phyloP scores from a whole-genome alignment of 2,329 filamentous ascomycete genomes.

The Furcasterigmium sp. region DNA sequence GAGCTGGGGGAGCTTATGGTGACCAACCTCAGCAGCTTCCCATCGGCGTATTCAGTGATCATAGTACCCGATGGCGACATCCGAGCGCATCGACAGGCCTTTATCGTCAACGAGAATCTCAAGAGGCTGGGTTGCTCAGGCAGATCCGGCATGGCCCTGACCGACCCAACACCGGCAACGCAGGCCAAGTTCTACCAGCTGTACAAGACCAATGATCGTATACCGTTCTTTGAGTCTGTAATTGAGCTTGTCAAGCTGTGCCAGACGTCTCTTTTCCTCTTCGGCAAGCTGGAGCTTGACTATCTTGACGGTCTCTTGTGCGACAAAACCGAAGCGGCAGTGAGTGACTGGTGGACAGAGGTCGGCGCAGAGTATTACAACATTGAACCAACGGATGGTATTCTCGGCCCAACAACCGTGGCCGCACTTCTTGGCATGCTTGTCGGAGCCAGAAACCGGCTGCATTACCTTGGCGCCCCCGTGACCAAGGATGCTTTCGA shows the following conservation, averaged over 20 bases:
- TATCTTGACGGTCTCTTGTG: slow-evolving; percentile 91
- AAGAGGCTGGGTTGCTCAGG: slow-evolving; percentile 92
- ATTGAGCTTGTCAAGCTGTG: slow-evolving; percentile 87
- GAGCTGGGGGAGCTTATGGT: slow-evolving; percentile 82
- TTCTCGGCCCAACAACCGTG: slow-evolving; percentile 87
- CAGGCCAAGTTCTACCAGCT: slow-evolving; percentile 88
- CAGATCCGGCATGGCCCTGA: slow-evolving; percentile 76
- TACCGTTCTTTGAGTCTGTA: slow-evolving; percentile 72
- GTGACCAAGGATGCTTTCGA: slow-evolving; percentile 92
- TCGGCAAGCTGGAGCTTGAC: slow-evolving; percentile 78
- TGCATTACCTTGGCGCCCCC: slow-evolving; percentile 79
- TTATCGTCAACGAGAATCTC: slow-evolving; percentile 90
- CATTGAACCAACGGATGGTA: slow-evolving; percentile 86
- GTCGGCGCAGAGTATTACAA: slow-evolving; percentile 90
- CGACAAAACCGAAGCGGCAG: slow-evolving; percentile 83
- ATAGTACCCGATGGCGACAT: slow-evolving; percentile 83
- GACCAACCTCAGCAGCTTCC: slow-evolving; percentile 88
- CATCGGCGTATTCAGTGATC: slow-evolving; percentile 89
- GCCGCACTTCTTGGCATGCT: slow-evolving; percentile 81
- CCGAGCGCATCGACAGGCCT: slow-evolving; percentile 71
- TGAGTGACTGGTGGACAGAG: slow-evolving; percentile 95
- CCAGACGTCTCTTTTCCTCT: slow-evolving; percentile 82
- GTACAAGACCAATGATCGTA: slow-evolving; percentile 80
- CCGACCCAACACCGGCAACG: slow-evolving; percentile 72
- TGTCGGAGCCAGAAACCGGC: slow-evolving; percentile 82